A percentile compares a stretch with the other conserved stretches of the same genome.
These are phyloP conservation scores for Vicia sativa DNA, from an alignment of 306 rosid genomes.

Conservation along the genomic window DNA sequence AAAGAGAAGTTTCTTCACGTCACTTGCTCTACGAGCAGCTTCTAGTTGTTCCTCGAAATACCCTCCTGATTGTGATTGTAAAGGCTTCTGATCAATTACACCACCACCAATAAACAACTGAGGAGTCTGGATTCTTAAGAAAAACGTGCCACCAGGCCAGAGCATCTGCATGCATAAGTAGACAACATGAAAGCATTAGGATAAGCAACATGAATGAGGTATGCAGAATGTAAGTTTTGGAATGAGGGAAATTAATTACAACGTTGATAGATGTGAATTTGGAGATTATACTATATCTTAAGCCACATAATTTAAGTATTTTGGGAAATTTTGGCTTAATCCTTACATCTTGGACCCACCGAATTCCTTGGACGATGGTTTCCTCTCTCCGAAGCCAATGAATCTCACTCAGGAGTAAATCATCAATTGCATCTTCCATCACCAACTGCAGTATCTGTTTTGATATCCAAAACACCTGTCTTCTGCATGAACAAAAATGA, in stretches of 20 bases:
- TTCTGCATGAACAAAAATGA: conserved; percentile 53
- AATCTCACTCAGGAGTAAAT: conserved; percentile 84
- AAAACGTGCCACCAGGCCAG: conserved; percentile 93
- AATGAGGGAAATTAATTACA: too few relatives aligned
- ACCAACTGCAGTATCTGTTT: conserved; percentile 90
- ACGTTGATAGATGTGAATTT: too few relatives aligned
- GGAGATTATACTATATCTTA: too few relatives aligned
- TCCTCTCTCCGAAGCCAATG: conserved; percentile 90
- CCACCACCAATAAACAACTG: conserved; percentile 40
- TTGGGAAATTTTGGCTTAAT: conserved; percentile 22
- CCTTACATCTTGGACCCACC: conserved; percentile 95
- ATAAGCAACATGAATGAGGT: background rate
- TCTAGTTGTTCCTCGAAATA: conserved; percentile 89
- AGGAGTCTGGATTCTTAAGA: conserved; percentile 53
- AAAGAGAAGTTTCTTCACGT: conserved; percentile 80
- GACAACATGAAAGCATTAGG: conserved; percentile 36
- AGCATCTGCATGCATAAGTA: conserved; percentile 63
- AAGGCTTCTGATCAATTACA: conserved; percentile 41
- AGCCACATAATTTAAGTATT: too few relatives aligned
- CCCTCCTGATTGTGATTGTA: conserved; percentile 58
- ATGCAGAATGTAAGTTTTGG: too few relatives aligned
- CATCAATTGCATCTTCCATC: conserved; percentile 99
- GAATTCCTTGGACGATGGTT: conserved; percentile 79
- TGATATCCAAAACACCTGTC: conserved; percentile 99
- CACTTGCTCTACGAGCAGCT: conserved; percentile 93